Evolutionary conservation across 495 filamentous ascomycete genomes (phyloP).

Genomic region (Penicillium angulare): DNA sequence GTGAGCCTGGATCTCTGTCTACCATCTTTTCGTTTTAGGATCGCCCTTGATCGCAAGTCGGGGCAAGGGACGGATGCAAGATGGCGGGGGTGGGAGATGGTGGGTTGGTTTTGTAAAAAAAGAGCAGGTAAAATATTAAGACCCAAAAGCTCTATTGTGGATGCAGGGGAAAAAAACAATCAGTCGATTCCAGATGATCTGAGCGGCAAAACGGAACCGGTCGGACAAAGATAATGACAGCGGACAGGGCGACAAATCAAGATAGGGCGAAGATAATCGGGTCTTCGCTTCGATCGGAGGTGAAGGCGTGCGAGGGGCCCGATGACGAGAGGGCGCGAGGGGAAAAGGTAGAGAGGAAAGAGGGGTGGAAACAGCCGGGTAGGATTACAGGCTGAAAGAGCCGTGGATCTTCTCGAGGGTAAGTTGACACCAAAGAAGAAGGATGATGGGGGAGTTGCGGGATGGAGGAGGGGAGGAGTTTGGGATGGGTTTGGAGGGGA

Average conservation of each 20-base stretch:
- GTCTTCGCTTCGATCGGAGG: conserved; percentile 12
- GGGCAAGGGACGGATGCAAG: conserved; percentile 13
- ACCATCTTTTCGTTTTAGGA: conserved; percentile 73
- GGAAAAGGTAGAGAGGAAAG: conserved; percentile 13
- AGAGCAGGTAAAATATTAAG: conserved; percentile 6
- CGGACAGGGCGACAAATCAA: neutral
- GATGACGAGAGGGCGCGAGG: conserved; percentile 20
- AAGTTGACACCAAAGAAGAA: conserved; percentile 7
- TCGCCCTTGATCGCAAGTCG: conserved; percentile 27
- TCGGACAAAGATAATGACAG: conserved; percentile 12
- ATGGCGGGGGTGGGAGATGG: conserved; percentile 4
- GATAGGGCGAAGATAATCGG: conserved; percentile 6
- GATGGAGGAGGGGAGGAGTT: conserved; percentile 13
- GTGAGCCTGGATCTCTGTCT: conserved; percentile 87
- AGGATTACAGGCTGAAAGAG: conserved; percentile 1
- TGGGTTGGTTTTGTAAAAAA: conserved; percentile 8
- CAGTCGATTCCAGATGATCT: conserved; percentile 3
- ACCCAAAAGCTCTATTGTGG: conserved; percentile 20
- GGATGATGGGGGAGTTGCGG: conserved; percentile 2
- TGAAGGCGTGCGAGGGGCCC: conserved; percentile 18
- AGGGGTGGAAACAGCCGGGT: neutral
- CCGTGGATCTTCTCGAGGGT: conserved; percentile 8
- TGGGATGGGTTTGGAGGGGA: conserved; percentile 22
- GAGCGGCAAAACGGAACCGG: conserved; percentile 14
- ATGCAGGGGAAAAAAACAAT: conserved; percentile 7